Evolutionary conservation across 164 flowering plant genomes (phyloP), one percentile per base, ranked within the genome.

Genomic region (Tetrastigma voinierianum): DNA sequence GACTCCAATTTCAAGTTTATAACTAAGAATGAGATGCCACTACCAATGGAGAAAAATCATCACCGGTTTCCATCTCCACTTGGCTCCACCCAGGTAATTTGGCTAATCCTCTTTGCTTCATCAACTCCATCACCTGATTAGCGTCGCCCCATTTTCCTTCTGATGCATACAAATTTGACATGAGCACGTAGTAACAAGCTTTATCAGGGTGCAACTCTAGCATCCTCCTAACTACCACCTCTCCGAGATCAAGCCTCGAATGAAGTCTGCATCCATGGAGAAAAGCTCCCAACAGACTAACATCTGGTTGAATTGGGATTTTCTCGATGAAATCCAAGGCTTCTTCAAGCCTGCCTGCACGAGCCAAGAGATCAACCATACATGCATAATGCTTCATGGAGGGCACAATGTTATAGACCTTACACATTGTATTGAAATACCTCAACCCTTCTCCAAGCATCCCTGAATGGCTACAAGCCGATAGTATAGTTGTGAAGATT

Each of bases 391-490:
- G 97, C 70, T 86, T 82, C 80, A 80, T 76, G 24, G 85, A 76
- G 24, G 96, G 97, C 44, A 67, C 70, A 46, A 85, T 68, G 3
- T 76, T 65, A 52, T 79, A 80, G 52, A 81, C 81, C 59, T 68
- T 62, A 59, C 84, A 75, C 91, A 89, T 86, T 14, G 67, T 65
- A 67, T 64, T 59, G 63, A 91, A 90, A 72, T 66, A 74, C 49
- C 57, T 74, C 90, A 81, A 74, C 12, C 93, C 97, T 64, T 88
- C 90, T 6, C 70, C 78, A 47, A 90, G 71, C 86, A 78, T 82
- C 69, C 97, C 97, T 10, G 88, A 66, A 43, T 81, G 93, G 70
- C 96, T 82, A 67, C 93, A 89, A 21, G 91, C 89, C 12, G 93
- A 78, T 67, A 89, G 69, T 49, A 91, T 65, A 32, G 83, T 60